Conservation (phyloP, 768 basidiomycete species). For the Amanita pseudoporphyria region DNA sequence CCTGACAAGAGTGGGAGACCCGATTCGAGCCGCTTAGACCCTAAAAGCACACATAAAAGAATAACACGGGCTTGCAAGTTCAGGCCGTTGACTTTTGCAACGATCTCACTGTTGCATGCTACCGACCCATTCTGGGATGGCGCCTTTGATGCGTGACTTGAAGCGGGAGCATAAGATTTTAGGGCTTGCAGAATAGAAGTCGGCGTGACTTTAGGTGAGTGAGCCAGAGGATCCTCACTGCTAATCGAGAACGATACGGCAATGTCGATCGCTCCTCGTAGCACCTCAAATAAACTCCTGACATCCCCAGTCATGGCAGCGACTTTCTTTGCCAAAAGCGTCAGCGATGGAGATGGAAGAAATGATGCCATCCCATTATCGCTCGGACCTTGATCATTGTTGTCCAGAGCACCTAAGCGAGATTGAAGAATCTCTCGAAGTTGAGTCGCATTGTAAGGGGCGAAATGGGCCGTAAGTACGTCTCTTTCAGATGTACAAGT, state of each 20-base stretch:
- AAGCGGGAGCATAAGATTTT: conserved; percentile 54
- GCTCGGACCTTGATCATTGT: conserved; percentile 18
- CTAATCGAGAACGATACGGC: conserved; percentile 29
- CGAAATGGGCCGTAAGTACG: conserved; percentile 67
- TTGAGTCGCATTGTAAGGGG: conserved; percentile 67
- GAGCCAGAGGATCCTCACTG: conserved; percentile 24
- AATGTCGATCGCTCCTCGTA: conserved; percentile 70
- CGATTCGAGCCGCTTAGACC: conserved; percentile 50
- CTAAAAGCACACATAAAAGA: conserved; percentile 55
- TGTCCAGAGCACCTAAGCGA: conserved; percentile 47
- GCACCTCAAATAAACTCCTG: conserved; percentile 68
- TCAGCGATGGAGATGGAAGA: conserved; percentile 53
- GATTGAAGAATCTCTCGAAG: conserved; percentile 59
- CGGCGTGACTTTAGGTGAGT: conserved; percentile 45
- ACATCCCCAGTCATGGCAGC: conserved; percentile 81
- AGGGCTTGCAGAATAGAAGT: conserved; percentile 64
- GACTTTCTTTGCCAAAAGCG: conserved; percentile 69
- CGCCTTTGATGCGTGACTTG: conserved; percentile 17
- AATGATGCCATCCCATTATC: conserved; percentile 37
- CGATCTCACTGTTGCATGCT: conserved; percentile 46
- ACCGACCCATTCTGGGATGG: conserved; percentile 14
- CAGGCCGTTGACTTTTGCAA: conserved; percentile 55
- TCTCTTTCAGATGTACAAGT: conserved; percentile 25
- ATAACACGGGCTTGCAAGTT: conserved; percentile 69
- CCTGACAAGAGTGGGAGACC: conserved; percentile 42